These are phyloP conservation scores for Chaetomium cochliodes DNA, from an alignment of 495 filamentous ascomycete species.

Conservation along the genomic window DNA sequence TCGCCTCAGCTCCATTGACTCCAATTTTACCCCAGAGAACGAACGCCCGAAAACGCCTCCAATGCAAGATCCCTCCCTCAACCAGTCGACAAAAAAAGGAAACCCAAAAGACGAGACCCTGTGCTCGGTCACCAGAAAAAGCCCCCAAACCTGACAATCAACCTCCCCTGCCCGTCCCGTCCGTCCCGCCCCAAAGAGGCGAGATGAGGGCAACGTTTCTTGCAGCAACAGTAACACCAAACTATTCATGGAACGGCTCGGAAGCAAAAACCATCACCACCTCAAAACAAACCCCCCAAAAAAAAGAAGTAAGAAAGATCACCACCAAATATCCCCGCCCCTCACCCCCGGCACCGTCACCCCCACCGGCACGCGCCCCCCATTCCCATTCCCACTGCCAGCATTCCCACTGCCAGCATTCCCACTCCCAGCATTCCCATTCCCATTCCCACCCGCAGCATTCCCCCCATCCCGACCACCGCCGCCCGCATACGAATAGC, in stretches of 20 bases:
- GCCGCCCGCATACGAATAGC: too few relatives aligned
- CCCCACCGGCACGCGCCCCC: constrained; percentile 10
- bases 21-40: neutral
- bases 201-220: too few relatives aligned
- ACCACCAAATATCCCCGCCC: constrained; percentile 23
- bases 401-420: neutral
- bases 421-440: neutral
- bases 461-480: too few relatives aligned
- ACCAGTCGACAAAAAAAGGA: too few relatives aligned
- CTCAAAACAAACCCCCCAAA: neutral
- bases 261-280: neutral
- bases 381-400: neutral
- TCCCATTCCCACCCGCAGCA: neutral
- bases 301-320: neutral
- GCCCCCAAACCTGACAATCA: too few relatives aligned
- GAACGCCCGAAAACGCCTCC: neutral
- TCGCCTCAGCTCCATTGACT: neutral
- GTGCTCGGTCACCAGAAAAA: too few relatives aligned
- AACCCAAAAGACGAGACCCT: too few relatives aligned
- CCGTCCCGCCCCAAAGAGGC: too few relatives aligned
- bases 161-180: too few relatives aligned
- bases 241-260: too few relatives aligned
- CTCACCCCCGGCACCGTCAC: constrained; percentile 12
- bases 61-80: too few relatives aligned
- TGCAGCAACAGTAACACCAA: too few relatives aligned